phyloP scores from a whole-genome alignment of 148 eudicot species.

The Vaccinium vitisidaea region DNA sequence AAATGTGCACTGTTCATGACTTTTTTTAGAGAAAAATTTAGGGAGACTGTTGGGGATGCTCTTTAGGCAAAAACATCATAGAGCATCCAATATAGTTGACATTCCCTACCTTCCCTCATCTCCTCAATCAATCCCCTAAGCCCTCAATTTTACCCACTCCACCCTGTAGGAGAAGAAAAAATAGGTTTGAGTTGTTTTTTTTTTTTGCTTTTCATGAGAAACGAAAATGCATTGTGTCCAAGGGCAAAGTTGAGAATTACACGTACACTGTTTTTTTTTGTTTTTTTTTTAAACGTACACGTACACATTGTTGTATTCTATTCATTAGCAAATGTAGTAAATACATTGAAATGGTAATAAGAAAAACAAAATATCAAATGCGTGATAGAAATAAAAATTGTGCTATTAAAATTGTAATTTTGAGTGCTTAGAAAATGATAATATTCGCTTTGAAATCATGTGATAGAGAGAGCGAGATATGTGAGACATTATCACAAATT shows the following conservation, averaged over 20 bases:
- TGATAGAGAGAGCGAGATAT: neutral
- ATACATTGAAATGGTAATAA: neutral
- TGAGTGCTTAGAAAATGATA: neutral
- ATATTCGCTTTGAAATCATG: neutral
- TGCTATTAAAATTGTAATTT: neutral
- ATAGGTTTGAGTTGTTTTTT: neutral
- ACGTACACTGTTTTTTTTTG: neutral
- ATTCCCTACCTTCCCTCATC: neutral
- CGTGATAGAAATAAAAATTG: neutral
- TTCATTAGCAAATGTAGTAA: neutral
- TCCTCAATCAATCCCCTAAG: neutral
- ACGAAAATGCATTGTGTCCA: neutral
- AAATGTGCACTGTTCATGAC: no score
- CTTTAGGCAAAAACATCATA: neutral
- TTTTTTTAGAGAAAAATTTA: no score
- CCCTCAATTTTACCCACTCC: neutral
- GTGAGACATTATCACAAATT: neutral
- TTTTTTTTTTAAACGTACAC: neutral
- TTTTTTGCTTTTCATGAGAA: neutral
- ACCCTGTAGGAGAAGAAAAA: neutral
- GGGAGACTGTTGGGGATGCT: no score
- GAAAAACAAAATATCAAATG: neutral
- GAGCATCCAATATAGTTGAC: slow-evolving; percentile 19
- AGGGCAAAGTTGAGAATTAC: neutral
- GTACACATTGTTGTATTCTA: neutral